A percentile compares a stretch with the other conserved stretches of the same genome.
phyloP scores from a whole-genome alignment of 305 asterid genomes.

The Monarda citriodora region DNA sequence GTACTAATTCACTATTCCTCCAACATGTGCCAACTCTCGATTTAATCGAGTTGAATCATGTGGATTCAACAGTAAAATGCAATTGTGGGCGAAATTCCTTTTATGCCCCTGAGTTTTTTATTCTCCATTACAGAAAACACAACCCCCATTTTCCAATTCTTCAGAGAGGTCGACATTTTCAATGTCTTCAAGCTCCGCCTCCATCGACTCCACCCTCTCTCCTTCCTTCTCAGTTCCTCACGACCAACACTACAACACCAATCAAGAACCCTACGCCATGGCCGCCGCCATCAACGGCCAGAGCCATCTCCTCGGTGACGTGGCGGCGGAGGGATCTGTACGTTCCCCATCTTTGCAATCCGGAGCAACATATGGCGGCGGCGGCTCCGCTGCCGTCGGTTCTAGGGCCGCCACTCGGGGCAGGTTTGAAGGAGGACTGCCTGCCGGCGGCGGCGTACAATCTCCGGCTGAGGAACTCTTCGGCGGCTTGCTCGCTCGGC shows the following conservation, averaged over 20 bases:
- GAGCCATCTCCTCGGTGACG: slow-evolving; percentile 11
- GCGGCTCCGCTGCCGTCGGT: slow-evolving; percentile 8
- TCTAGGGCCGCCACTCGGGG: slow-evolving; percentile 13
- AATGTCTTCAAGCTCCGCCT: slow-evolving; percentile 64
- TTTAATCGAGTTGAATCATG: too few relatives aligned
- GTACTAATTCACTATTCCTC: too few relatives aligned
- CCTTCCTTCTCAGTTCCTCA: slow-evolving; percentile 11
- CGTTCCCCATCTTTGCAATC: slow-evolving; percentile 10
- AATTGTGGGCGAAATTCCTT: too few relatives aligned
- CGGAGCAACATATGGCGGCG: slow-evolving; percentile 14
- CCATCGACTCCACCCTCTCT: slow-evolving; percentile 58
- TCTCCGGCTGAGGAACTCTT: slow-evolving; percentile 24
- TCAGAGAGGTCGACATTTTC: too few relatives aligned
- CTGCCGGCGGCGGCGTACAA: slow-evolving; percentile 42
- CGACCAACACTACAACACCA: slow-evolving; percentile 28
- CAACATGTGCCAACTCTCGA: too few relatives aligned
- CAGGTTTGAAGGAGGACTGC: slow-evolving; percentile 42
- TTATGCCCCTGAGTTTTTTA: too few relatives aligned
- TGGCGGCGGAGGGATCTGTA: slow-evolving; percentile 23
- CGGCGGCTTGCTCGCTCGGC: slow-evolving; percentile 37
- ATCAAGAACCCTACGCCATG: slow-evolving; percentile 45
- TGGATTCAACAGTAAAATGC: too few relatives aligned
- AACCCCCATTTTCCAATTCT: too few relatives aligned
- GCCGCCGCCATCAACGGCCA: slow-evolving; percentile 10
- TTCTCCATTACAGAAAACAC: too few relatives aligned